Percentiles rank a stretch among this genome's conserved stretches.
phyloP scores from a whole-genome alignment of 2,329 filamentous ascomycete genomes.

The Phyllosticta paracitricarpa region DNA sequence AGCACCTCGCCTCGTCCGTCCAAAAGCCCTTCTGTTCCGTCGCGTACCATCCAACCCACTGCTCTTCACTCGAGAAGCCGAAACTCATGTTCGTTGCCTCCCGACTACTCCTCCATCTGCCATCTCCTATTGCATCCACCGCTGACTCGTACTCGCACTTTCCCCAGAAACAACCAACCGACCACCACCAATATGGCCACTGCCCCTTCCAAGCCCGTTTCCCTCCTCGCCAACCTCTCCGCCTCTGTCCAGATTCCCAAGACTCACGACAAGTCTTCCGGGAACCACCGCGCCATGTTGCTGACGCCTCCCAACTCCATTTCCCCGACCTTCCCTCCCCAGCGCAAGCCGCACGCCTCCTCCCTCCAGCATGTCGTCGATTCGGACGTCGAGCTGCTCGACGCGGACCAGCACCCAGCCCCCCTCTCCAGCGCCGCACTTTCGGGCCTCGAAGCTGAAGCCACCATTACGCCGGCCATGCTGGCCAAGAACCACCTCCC shows the following conservation, averaged over 20 bases:
- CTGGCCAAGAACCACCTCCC: constrained; percentile 85
- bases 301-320: constrained; percentile 94
- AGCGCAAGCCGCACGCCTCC: constrained; percentile 58
- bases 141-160: constrained; percentile 20
- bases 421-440: constrained; percentile 41
- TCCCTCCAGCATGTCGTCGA: constrained; percentile 49
- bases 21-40: not conserved
- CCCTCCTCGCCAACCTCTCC: constrained; percentile 28
- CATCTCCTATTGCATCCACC: constrained; percentile 5
- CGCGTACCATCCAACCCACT: not conserved
- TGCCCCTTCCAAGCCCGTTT: constrained; percentile 24
- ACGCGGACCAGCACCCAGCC: constrained; percentile 38
- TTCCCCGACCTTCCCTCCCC: constrained; percentile 71
- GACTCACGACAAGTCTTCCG: constrained; percentile 20
- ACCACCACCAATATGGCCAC: constrained; percentile 24
- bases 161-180: constrained; percentile 10
- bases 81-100: not conserved
- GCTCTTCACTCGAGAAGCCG: not conserved
- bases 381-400: constrained; percentile 79
- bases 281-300: constrained; percentile 39
- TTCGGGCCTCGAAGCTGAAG: constrained; percentile 57
- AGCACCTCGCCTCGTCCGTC: constrained; percentile 7
- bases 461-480: constrained; percentile 74
- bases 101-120: not conserved
- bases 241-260: constrained; percentile 19